Evolutionary conservation across 805 yeast species (phyloP).

Genomic region (Maudiozyma bulderi): DNA sequence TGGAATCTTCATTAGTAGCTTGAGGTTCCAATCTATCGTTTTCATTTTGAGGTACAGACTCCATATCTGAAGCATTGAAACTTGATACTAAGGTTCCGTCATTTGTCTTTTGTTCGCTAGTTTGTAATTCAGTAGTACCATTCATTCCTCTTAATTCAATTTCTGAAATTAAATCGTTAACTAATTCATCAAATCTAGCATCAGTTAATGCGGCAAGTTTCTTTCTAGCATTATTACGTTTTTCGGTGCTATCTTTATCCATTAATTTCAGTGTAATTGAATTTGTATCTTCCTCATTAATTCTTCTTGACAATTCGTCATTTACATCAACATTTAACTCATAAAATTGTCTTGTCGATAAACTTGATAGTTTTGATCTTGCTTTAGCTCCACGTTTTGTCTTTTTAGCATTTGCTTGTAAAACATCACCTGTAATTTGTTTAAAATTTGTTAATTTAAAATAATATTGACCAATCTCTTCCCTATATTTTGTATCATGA

Average conservation of each 20-base stretch:
- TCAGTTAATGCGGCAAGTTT: slow-evolving; percentile 78
- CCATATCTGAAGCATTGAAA: not conserved
- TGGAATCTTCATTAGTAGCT: not conserved
- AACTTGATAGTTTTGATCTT: slow-evolving; percentile 70
- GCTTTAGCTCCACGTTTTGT: slow-evolving; percentile 63
- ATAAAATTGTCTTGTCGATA: slow-evolving; percentile 70
- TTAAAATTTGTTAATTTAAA: slow-evolving; percentile 1
- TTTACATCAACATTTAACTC: slow-evolving; percentile 91
- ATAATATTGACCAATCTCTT: slow-evolving; percentile 3
- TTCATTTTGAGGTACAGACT: not conserved
- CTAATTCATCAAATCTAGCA: slow-evolving; percentile 76
- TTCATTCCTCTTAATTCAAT: slow-evolving; percentile 57
- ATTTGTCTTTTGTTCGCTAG: not conserved
- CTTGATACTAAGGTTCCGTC: not conserved
- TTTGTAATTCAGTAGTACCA: slow-evolving; percentile 20
- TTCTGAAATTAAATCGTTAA: slow-evolving; percentile 78
- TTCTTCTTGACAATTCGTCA: slow-evolving; percentile 81
- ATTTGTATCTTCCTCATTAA: slow-evolving; percentile 35
- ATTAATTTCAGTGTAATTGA: not conserved
- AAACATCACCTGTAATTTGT: not conserved
- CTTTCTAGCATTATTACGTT: slow-evolving; percentile 84
- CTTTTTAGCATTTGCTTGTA: slow-evolving; percentile 12
- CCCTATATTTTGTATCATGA: slow-evolving; percentile 1
- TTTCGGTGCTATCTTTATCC: slow-evolving; percentile 34
- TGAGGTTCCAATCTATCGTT: not conserved